phyloP scores from a whole-genome alignment of 495 filamentous ascomycete genomes.

The Podospora pseudoanserina region DNA sequence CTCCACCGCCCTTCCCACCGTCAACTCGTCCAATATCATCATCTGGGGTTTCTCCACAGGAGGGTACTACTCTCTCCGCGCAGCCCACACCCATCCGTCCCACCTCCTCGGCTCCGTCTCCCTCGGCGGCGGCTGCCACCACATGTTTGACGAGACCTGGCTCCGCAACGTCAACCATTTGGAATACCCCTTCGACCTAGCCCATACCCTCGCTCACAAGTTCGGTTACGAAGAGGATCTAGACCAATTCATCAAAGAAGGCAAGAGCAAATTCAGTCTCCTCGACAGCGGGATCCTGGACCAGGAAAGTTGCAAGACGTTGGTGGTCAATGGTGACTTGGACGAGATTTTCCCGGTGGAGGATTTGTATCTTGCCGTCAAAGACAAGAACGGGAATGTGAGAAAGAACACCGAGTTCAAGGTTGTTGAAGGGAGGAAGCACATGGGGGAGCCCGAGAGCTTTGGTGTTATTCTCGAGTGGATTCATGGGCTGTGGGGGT shows the following conservation, averaged over 20 bases:
- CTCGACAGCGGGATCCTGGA: conserved; percentile 61
- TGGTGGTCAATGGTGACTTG: conserved; percentile 64
- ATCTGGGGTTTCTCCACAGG: conserved; percentile 69
- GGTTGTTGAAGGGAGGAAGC: conserved; percentile 27
- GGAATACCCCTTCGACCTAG: conserved; percentile 69
- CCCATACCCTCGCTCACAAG: conserved; percentile 59
- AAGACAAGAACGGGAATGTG: conserved; percentile 38
- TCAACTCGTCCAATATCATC: conserved; percentile 55
- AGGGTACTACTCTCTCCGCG: conserved; percentile 66
- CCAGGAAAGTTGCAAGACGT: conserved; percentile 51
- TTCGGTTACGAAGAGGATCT: conserved; percentile 56
- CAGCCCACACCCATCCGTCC: conserved; percentile 62
- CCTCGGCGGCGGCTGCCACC: conserved; percentile 62
- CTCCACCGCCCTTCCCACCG: conserved; percentile 35
- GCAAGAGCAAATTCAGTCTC: conserved; percentile 59
- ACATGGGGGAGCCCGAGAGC: conserved; percentile 30
- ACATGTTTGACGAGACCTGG: conserved; percentile 64
- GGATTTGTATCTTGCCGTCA: conserved; percentile 56
- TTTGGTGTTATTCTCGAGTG: conserved; percentile 24
- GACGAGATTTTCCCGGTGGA: conserved; percentile 72
- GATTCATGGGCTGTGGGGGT: conserved; percentile 23
- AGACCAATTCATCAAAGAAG: conserved; percentile 50
- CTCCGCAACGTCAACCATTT: conserved; percentile 57
- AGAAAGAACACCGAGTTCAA: conserved; percentile 60
- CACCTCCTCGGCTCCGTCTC: conserved; percentile 56